Percentiles rank a stretch among this genome's conserved stretches.
phyloP scores from a whole-genome alignment of 495 filamentous ascomycete genomes.

The Trichocladium antarcticum region DNA sequence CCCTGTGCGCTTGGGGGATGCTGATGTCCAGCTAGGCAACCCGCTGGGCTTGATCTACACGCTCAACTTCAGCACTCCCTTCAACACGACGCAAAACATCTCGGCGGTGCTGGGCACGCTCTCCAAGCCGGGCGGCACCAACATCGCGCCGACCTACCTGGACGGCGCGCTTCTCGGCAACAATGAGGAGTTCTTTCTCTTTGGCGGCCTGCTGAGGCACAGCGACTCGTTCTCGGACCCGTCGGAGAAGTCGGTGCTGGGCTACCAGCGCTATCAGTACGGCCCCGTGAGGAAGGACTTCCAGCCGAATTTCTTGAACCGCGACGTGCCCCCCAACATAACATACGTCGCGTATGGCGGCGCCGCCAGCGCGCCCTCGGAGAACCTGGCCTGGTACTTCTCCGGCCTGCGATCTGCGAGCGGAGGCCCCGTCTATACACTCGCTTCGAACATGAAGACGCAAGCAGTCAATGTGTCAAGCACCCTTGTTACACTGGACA shows the following conservation, averaged over 20 bases:
- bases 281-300: conserved; percentile 31
- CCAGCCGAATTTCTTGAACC: conserved; percentile 29
- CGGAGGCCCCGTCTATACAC: conserved; percentile 37
- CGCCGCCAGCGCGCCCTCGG: conserved; percentile 53
- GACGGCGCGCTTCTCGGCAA: conserved; percentile 60
- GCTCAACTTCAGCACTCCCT: conserved; percentile 49
- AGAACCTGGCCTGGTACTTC: conserved; percentile 65
- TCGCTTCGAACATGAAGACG: conserved; percentile 20
- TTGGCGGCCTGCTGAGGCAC: conserved; percentile 33
- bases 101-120: conserved; percentile 39
- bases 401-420: conserved; percentile 44
- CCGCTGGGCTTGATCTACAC: conserved; percentile 39
- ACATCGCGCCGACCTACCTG: conserved; percentile 47
- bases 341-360: conserved; percentile 59
- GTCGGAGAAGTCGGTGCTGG: conserved; percentile 27
- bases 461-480: conserved; percentile 32
- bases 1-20: not conserved
- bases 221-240: conserved; percentile 23
- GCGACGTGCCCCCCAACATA: conserved; percentile 32
- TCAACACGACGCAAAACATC: conserved; percentile 44
- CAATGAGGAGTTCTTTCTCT: conserved; percentile 46
- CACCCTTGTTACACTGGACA: conserved; percentile 51
- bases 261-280: conserved; percentile 45
- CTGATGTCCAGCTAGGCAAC: conserved; percentile 28
- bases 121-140: conserved; percentile 40